Evolutionary conservation across 225 moss, liverwort and hornwort genomes (phyloP), one percentile per base, ranked within the genome.

Genomic region (Ulota crispa): DNA sequence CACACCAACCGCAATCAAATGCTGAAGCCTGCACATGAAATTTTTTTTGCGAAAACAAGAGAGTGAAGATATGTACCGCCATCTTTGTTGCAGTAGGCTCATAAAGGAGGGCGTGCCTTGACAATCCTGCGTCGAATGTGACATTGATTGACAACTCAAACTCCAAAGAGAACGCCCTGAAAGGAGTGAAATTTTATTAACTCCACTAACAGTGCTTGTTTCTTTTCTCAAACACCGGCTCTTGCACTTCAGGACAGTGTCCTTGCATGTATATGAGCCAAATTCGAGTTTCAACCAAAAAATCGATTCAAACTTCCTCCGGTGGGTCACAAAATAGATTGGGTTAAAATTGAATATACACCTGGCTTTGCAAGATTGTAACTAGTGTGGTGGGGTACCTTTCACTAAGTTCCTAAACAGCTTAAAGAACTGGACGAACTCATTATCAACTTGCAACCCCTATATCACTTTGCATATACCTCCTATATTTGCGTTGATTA

Each of bases 141-240:
- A 99, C 80, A 41, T 94, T 64, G 24, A 99, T 91, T 39, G 93
- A 92, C 77, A 99, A 81, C 83, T 99, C 94, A 69, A 99, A 99
- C 79, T 93, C 94, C 85, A 99, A 89, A 26, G 93, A 94, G 70
- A 99, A 99, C 15, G 91, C 89, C 77, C 99, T 99, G 94, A 73
- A 88, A 14, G 9, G 66, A 78, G 21, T 16, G 15, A 24, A 64
- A 21, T 55, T 4, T 23, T 39, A 45, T 75, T 67, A 79, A 39
- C 34, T 52, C 26, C 34, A 23, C 18, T 3, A 39, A 27, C 68
- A 31, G 57, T 60, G 36, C 57, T 47, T 43, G 60, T 28, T 31
- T 37, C 31, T 52, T 54, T 8, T 55, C 39, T 42, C 19, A 18
- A 64, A 63, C 82, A 52, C 70, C 45, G 62, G 37, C 70, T 76